These are phyloP conservation scores for Pythium oligandrum DNA, from an alignment of 352 stramenopile species.

Conservation along the genomic window DNA sequence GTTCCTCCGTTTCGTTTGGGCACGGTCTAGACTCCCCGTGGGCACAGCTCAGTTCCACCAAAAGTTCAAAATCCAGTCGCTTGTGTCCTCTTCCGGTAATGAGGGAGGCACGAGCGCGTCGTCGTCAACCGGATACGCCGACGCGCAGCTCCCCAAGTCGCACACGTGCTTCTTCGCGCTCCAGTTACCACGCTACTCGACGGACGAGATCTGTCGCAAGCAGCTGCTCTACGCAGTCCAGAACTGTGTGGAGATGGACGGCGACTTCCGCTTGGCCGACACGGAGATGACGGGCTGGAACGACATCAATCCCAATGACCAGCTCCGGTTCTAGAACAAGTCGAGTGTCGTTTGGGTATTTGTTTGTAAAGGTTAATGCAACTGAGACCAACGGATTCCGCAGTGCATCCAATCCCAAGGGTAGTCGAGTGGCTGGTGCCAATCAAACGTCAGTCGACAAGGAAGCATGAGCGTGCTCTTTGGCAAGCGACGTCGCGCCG, in stretches of 20 bases:
- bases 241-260: slow-evolving; percentile 88
- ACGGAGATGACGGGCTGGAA: slow-evolving; percentile 78
- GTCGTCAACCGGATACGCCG: slow-evolving; percentile 24
- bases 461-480: slow-evolving; percentile 71
- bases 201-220: slow-evolving; percentile 57
- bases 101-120: slow-evolving; percentile 1
- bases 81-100: slow-evolving; percentile 19
- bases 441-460: background rate
- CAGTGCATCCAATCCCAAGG: too few species aligned
- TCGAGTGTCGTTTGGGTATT: slow-evolving; percentile 1
- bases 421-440: too few species aligned
- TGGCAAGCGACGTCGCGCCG: slow-evolving; percentile 55
- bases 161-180: slow-evolving; percentile 88
- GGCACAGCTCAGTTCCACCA: slow-evolving; percentile 65
- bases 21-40: slow-evolving; percentile 59
- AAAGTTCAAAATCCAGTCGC: slow-evolving; percentile 85
- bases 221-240: slow-evolving; percentile 77
- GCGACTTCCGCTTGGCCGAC: slow-evolving; percentile 82
- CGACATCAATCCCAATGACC: slow-evolving; percentile 55
- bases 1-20: slow-evolving; percentile 83
- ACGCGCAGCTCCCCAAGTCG: slow-evolving; percentile 76
- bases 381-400: too few species aligned
- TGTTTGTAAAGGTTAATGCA: slow-evolving; percentile 4
- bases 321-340: slow-evolving; percentile 42
- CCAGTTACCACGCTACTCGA: slow-evolving; percentile 76